Base-by-base conservation (phyloP, 495 filamentous ascomycete species). In the Evernia prunastri region DNA sequence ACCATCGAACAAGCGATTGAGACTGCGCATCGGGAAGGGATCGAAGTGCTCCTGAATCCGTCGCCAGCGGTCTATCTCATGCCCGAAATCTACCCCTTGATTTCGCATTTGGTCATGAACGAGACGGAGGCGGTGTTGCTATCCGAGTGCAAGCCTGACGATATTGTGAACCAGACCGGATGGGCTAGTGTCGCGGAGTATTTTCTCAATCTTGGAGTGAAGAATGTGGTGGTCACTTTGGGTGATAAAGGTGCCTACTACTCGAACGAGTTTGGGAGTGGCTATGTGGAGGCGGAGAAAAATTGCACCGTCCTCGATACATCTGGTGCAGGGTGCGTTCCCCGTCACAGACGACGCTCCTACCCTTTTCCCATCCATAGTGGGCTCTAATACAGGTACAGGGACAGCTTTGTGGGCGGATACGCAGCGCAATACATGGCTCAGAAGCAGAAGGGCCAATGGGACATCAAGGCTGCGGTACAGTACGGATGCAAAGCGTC, bases 41-140 rank as follows among this genome's bases (percentile, higher is more conserved):
- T 61, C 18, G 49, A 39, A 8, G 85, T 90, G 5, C 80, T 95
- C 63, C 77, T 96, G 23, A 97, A 97, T 74, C 92, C 92, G 12
- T 86, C 87, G 9, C 89, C 89, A 18, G 93, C 92, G 20, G 3
- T 4, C n/a, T 49, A 45, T 57, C 31, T 61, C 6, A 7, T 66
- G 31, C 82, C 85, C 11, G 80, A 81, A 17, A 85, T 81, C 33
- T 92, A 88, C 71, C 57, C 60, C 3, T 82, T 81, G 17, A 79
- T 96, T n/a, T 82, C 84, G 27, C 89, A 94, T 63, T 74, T 96
- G 54, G 83, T 96, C 40, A 78, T 96, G 65, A 96, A 96, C 70
- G 91, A 96, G 77, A 92, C 88, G 1, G 92, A 97, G 74, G 89
- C 92, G 0, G 82, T 85, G 18, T 78, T 91, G 37, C 78, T 96